Percentiles rank a stretch among this genome's conserved stretches.
These are phyloP conservation scores for Neonectria magnoliae DNA, from an alignment of 2,329 filamentous ascomycete species.

Conservation along the genomic window DNA sequence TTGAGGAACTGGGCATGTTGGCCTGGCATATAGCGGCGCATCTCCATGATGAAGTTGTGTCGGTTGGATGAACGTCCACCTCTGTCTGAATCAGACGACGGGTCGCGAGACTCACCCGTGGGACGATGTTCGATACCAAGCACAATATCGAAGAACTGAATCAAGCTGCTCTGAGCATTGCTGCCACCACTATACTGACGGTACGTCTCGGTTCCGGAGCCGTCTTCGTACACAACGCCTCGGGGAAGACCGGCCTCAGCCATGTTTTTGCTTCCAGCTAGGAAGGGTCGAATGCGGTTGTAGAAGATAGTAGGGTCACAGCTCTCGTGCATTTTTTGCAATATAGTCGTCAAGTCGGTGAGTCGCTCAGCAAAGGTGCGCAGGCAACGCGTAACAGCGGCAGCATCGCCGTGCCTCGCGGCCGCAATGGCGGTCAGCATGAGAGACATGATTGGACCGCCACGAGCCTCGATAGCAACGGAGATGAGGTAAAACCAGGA, in stretches of 20 bases:
- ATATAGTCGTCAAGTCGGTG: conserved; percentile 81
- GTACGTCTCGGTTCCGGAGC: conserved; percentile 73
- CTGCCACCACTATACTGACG: conserved; percentile 92
- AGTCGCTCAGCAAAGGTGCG: conserved; percentile 85
- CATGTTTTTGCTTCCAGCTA: conserved; percentile 98
- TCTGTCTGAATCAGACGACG: conserved; percentile 56
- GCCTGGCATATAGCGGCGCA: conserved; percentile 97
- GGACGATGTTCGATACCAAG: conserved; percentile 91
- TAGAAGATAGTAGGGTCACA: conserved; percentile 97
- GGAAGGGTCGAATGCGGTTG: conserved; percentile 92
- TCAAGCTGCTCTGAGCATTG: conserved; percentile 95
- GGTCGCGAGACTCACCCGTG: conserved; percentile 75
- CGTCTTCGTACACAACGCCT: conserved; percentile 89
- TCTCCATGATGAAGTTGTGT: conserved; percentile 94
- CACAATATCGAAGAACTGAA: conserved; percentile 96
- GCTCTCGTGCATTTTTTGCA: conserved; percentile 92
- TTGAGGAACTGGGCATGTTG: conserved; percentile 89
- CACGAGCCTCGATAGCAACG: conserved; percentile 93
- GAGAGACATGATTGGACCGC: conserved; percentile 84
- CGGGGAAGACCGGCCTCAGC: conserved; percentile 87
- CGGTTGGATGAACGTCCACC: conserved; percentile 52
- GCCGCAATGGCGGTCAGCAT: conserved; percentile 90
- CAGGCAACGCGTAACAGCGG: conserved; percentile 81
- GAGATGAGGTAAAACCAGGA: conserved; percentile 99
- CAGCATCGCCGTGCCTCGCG: conserved; percentile 74